Evolutionary conservation across 1,139 yeast genomes (phyloP).

Genomic region (Lodderomyces orthopsilosis): DNA sequence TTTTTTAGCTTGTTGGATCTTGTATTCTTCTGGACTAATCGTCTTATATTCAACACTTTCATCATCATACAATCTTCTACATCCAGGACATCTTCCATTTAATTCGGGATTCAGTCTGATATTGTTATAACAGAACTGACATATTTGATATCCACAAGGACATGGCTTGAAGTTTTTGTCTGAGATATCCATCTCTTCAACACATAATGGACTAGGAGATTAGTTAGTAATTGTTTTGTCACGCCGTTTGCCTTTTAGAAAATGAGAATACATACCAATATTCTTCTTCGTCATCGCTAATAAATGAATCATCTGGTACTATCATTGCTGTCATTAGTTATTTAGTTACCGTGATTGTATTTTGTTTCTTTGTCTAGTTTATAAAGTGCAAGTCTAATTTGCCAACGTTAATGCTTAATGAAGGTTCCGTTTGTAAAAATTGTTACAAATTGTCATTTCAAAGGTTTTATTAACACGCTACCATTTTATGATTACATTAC

Average conservation of each 20-base stretch:
- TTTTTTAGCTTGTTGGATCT: constrained; percentile 72
- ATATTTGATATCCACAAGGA: constrained; percentile 98
- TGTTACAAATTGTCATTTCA: background rate
- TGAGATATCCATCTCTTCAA: constrained; percentile 94
- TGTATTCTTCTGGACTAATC: constrained; percentile 81
- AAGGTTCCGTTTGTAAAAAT: no score
- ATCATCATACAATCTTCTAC: constrained; percentile 92
- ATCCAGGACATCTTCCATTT: constrained; percentile 96
- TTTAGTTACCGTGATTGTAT: background rate
- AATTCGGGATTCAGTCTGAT: constrained; percentile 93
- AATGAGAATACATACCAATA: constrained; percentile 46
- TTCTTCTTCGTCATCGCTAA: constrained; percentile 81
- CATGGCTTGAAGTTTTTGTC: constrained; percentile 97
- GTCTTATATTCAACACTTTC: constrained; percentile 85
- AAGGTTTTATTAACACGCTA: no score
- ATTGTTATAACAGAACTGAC: constrained; percentile 97
- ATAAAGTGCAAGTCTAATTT: background rate
- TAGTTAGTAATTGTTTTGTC: constrained; percentile 19
- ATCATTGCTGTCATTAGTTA: constrained; percentile 10
- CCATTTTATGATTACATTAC: background rate
- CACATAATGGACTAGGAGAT: constrained; percentile 76
- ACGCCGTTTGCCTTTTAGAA: background rate
- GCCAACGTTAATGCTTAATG: no score
- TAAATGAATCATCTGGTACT: constrained; percentile 46
- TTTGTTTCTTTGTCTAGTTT: background rate